Conservation (phyloP, 2,329 filamentous ascomycete species). For the Apiospora rasikravindrae region DNA sequence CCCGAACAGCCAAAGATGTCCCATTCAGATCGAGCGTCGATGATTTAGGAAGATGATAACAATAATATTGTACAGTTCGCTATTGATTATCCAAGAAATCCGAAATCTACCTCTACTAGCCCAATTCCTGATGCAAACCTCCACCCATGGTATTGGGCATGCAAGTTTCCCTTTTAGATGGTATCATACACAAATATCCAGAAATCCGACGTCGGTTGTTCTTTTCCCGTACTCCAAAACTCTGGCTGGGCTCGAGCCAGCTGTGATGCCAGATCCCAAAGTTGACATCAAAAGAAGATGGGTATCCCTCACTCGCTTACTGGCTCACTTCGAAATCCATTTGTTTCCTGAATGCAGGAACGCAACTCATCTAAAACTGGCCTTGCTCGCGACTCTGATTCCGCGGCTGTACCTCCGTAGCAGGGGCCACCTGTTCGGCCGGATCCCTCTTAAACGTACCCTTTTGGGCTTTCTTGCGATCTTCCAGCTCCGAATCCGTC, state of each 20-base stretch:
- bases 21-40: background rate
- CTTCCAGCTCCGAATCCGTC: conserved; percentile 25
- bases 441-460: conserved; percentile 20
- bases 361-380: background rate
- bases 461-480: background rate
- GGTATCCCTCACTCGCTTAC: conserved; percentile 10
- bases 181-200: background rate
- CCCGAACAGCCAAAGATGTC: background rate
- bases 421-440: conserved; percentile 30
- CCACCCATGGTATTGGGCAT: background rate
- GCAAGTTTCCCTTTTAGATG: conserved; percentile 1
- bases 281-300: background rate
- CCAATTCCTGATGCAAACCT: background rate
- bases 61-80: background rate
- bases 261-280: background rate
- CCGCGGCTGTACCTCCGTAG: conserved; percentile 27
- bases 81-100: background rate
- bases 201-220: background rate
- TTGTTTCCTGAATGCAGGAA: too few species aligned
- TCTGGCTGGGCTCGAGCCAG: background rate
- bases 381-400: background rate
- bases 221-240: background rate
- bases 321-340: background rate
- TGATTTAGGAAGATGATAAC: background rate
- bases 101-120: background rate